Percentiles rank a stretch among this genome's conserved stretches.
Conservation (phyloP, 2,329 filamentous ascomycete species). For the Pleomassaria siparia region DNA sequence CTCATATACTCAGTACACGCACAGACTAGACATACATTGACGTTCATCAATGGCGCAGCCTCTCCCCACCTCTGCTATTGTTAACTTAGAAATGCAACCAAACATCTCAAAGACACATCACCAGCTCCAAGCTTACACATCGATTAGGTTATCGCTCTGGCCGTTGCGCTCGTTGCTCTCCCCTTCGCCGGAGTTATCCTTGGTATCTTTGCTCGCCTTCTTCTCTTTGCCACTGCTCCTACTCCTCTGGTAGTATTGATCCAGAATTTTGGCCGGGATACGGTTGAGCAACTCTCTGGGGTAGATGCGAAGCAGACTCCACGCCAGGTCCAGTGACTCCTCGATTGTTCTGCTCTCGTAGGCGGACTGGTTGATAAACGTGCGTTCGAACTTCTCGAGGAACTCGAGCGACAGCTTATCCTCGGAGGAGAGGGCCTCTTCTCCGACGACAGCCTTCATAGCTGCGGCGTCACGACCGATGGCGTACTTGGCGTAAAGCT, state of each 20-base stretch:
- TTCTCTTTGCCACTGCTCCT: slow-evolving; percentile 36
- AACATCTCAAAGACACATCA: background rate
- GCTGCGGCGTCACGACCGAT: slow-evolving; percentile 97
- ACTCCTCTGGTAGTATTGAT: slow-evolving; percentile 53
- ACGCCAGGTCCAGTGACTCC: slow-evolving; percentile 93
- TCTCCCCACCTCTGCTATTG: too few relatives aligned
- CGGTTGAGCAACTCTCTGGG: slow-evolving; percentile 98
- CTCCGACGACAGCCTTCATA: slow-evolving; percentile 99
- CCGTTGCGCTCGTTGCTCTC: slow-evolving; percentile 18
- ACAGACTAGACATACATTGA: slow-evolving; percentile 3
- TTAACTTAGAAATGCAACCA: slow-evolving; percentile 1
- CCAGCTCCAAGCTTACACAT: slow-evolving; percentile 28
- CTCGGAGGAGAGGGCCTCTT: slow-evolving; percentile 92
- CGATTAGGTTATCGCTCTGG: slow-evolving; percentile 42
- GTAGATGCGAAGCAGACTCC: slow-evolving; percentile 95
- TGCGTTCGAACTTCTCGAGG: slow-evolving; percentile 95
- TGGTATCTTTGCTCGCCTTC: slow-evolving; percentile 47
- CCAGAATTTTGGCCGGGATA: slow-evolving; percentile 56
- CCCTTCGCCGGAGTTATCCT: slow-evolving; percentile 46
- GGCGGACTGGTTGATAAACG: slow-evolving; percentile 87
- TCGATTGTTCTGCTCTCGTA: slow-evolving; percentile 92
- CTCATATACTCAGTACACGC: slow-evolving; percentile 26
- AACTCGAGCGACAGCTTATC: slow-evolving; percentile 98
- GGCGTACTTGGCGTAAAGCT: slow-evolving; percentile 99
- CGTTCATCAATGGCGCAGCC: slow-evolving; percentile 4